Conservation (phyloP, 1,284 basidiomycete genomes). For the Neolentinus lepideus region DNA sequence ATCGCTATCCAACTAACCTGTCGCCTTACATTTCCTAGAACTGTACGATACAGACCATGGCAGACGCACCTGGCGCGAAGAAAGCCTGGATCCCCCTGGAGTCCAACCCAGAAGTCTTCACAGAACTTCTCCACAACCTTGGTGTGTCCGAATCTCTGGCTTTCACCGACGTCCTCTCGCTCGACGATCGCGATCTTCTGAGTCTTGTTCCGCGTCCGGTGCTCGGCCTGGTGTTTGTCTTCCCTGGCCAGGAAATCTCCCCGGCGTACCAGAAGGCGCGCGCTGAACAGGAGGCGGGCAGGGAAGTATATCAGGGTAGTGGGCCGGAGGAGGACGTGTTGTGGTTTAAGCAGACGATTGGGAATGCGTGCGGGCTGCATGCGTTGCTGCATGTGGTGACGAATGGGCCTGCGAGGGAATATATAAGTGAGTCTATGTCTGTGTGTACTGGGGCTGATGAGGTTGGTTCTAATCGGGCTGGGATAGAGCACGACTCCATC, state of each 20-base stretch:
- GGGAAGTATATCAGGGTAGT: conserved; percentile 18
- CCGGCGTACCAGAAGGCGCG: conserved; percentile 15
- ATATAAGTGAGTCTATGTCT: conserved; percentile 15
- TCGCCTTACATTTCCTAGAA: too few species aligned
- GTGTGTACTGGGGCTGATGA: neutral
- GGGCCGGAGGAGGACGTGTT: conserved; percentile 23
- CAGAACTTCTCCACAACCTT: conserved; percentile 20
- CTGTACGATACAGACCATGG: too few species aligned
- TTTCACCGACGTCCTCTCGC: conserved; percentile 37
- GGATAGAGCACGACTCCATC: neutral
- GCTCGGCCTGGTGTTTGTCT: conserved; percentile 35
- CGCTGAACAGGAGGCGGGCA: conserved; percentile 15
- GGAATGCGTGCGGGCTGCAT: conserved; percentile 28
- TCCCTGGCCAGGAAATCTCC: conserved; percentile 19
- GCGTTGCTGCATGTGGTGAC: conserved; percentile 24
- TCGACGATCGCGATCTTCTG: conserved; percentile 34
- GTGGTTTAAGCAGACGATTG: conserved; percentile 28
- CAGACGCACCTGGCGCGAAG: neutral
- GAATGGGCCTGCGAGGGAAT: conserved; percentile 18
- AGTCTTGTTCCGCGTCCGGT: conserved; percentile 33
- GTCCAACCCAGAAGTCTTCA: conserved; percentile 19
- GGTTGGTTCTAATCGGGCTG: too few species aligned
- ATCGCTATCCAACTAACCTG: too few species aligned
- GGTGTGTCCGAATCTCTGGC: conserved; percentile 24
- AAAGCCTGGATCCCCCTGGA: neutral